phyloP scores from a whole-genome alignment of 495 filamentous ascomycete genomes.

The Xylaria intraflava region DNA sequence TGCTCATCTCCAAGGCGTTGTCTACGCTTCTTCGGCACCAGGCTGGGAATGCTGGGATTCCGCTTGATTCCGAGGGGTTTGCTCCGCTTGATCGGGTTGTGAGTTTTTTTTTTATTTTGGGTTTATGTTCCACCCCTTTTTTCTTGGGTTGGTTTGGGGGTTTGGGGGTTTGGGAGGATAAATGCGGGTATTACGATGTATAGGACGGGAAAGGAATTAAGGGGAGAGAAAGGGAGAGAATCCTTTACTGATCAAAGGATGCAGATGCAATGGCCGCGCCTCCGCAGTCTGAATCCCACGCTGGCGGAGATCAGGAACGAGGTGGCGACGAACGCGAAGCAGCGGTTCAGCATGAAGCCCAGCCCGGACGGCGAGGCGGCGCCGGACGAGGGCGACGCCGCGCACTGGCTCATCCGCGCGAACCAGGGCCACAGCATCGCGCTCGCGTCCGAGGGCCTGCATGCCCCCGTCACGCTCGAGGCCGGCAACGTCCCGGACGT shows the following conservation, averaged over 20 bases:
- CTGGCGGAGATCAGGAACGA: conserved; percentile 66
- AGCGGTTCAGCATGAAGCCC: conserved; percentile 67
- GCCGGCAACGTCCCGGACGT: conserved; percentile 43
- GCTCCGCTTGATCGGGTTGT: conserved; percentile 73
- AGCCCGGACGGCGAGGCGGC: conserved; percentile 20
- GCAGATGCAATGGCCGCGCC: conserved; percentile 62
- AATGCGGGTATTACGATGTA: no score
- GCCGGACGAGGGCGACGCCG: conserved; percentile 37
- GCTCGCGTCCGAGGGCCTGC: conserved; percentile 60
- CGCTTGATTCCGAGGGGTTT: conserved; percentile 71
- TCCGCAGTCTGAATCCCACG: conserved; percentile 62
- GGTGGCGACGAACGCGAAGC: conserved; percentile 76
- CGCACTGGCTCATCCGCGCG: conserved; percentile 81
- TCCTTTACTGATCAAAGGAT: no score
- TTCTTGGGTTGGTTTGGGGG: neutral
- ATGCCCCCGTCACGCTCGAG: conserved; percentile 54
- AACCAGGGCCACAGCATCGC: conserved; percentile 83
- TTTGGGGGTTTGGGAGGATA: no score
- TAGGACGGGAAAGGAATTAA: no score
- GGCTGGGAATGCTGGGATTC: conserved; percentile 69
- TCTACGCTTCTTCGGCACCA: conserved; percentile 76
- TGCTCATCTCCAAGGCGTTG: conserved; percentile 72
- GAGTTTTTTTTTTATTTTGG: conserved; percentile 26
- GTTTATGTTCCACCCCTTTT: neutral
- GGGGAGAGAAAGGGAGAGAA: no score